Conservation (phyloP, 139 green algal genomes). For the Chlamydomonas sphaeroides region DNA sequence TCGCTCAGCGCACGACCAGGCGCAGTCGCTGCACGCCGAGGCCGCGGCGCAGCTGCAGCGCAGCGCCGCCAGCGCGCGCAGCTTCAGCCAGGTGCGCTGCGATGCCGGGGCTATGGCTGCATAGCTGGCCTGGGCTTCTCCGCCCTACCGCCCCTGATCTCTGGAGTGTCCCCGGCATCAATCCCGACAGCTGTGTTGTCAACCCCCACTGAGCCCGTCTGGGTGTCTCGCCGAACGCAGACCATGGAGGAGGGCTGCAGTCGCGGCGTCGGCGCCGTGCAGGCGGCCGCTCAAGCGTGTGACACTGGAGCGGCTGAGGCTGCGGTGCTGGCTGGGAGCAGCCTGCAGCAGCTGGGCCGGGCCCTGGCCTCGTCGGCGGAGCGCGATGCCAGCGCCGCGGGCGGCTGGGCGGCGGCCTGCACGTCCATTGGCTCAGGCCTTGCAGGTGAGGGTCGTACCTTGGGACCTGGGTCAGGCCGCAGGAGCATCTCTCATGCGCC, state of each 20-base stretch:
- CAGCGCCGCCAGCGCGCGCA: neutral
- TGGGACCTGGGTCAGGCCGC: too few species aligned
- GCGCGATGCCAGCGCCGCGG: neutral
- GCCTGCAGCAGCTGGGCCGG: neutral
- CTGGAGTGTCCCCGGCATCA: too few species aligned
- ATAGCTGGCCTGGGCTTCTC: too few species aligned
- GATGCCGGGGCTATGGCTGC: too few species aligned
- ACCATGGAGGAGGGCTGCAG: neutral
- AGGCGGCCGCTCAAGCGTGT: neutral
- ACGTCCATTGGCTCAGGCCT: too few species aligned
- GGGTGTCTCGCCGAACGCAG: too few species aligned
- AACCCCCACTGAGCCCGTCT: too few species aligned
- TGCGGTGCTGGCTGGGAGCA: neutral
- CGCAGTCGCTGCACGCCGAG: neutral
- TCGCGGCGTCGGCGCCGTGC: neutral
- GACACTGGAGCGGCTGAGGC: neutral
- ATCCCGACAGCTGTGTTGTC: too few species aligned
- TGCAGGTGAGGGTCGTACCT: too few species aligned
- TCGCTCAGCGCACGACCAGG: neutral
- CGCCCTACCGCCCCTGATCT: too few species aligned
- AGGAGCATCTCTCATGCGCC: too few species aligned
- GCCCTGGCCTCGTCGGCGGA: neutral
- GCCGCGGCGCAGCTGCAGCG: neutral
- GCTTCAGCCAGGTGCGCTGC: neutral
- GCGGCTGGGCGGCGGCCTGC: neutral